Base-by-base conservation (phyloP, 176 grass and related monocot genomes). In the Cenchrus fungigraminus region DNA sequence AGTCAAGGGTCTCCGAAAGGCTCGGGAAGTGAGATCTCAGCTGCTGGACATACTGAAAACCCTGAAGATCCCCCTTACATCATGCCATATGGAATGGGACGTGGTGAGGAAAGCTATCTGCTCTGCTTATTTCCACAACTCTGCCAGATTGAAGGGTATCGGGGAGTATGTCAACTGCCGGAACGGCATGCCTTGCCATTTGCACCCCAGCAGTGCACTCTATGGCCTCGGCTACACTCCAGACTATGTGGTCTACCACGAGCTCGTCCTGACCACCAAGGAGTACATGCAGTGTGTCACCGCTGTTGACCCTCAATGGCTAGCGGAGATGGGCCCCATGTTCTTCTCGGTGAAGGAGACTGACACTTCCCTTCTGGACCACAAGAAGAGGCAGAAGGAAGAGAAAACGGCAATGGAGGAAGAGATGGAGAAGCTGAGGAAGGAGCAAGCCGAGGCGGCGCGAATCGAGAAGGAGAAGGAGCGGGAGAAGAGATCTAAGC, bases 261-360 rank as follows among this genome's bases (percentile, higher is more conserved):
- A 99, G 68, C 93, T 99, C 58, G 87, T 99, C 45, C 93, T 99
- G 45, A 96, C 97, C 4, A 91, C 93, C 25, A 99, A 99, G 75
- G 97, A 99, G 82, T 99, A 99, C 68, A 99, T 99, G 97, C 97
- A 99, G 75, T 99, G 97, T 14, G 97, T 94, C 73, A 99, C 91
- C 0, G 93, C 97, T 7, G 97, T 99, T 0, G 97, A 99, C 68
- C 97, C 97, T 0, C 89, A 99, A 47, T 99, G 97, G 97, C 82
- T 99, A 46, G 93, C 97, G 2, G 97, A 99, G 78, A 70, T 99
- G 76, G 97, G 93, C 1, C 97, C 97, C 3, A 99, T 99, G 97
- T 99, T 99, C 63, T 99, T 99, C 82, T 99, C 93, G 3, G 97
- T 96, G 25, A 96, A 99, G 52, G 90, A 96, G 44, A 89, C 97